Evolutionary conservation across 768 basidiomycete genomes (phyloP).

Genomic region (Hemileccinum rubropunctum): DNA sequence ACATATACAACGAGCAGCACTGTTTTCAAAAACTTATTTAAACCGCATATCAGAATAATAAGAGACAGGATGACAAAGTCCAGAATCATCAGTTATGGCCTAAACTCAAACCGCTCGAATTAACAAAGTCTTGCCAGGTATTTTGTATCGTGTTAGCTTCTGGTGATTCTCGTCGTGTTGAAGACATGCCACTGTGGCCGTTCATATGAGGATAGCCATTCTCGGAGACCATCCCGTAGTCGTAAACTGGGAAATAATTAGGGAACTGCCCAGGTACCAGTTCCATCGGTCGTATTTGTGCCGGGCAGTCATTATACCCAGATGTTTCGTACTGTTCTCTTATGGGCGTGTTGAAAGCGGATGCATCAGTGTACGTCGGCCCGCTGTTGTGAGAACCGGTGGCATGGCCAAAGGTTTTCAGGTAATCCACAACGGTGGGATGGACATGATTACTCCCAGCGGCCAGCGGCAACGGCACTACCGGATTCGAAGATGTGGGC

Average conservation of each 20-base stretch:
- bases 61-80: neutral
- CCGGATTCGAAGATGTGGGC: slow-evolving; percentile 67
- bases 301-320: slow-evolving; percentile 18
- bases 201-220: slow-evolving; percentile 38
- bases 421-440: slow-evolving; percentile 64
- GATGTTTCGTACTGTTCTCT: slow-evolving; percentile 24
- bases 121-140: slow-evolving; percentile 65
- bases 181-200: slow-evolving; percentile 36
- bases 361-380: slow-evolving; percentile 23
- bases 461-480: slow-evolving; percentile 67
- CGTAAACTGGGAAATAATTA: slow-evolving; percentile 74
- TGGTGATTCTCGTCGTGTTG: slow-evolving; percentile 43
- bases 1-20: slow-evolving; percentile 15
- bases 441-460: slow-evolving; percentile 51
- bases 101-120: slow-evolving; percentile 24
- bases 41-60: slow-evolving; percentile 3
- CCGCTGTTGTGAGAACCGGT: slow-evolving; percentile 18
- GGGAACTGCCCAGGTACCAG: slow-evolving; percentile 45
- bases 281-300: slow-evolving; percentile 31
- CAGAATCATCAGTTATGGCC: slow-evolving; percentile 9
- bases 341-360: slow-evolving; percentile 25
- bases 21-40: slow-evolving; percentile 7
- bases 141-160: slow-evolving; percentile 57
- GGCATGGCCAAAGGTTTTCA: slow-evolving; percentile 53
- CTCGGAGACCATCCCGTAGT: slow-evolving; percentile 48